phyloP scores from a whole-genome alignment of 208 protist genomes.

The Acanthamoeba sp. region DNA sequence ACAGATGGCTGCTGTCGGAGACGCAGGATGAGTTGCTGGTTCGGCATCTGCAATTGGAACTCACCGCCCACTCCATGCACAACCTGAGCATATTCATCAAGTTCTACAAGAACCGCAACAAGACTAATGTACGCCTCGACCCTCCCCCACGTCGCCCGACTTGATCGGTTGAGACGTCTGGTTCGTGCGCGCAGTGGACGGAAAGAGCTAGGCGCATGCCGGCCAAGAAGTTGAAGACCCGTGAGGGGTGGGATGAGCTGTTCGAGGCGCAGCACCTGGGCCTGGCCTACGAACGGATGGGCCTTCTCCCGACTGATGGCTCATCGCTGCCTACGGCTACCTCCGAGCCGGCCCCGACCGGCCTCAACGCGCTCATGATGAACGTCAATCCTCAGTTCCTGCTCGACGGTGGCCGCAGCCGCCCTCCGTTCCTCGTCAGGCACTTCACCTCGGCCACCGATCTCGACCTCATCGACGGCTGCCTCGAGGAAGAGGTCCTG shows the following conservation, averaged over 20 bases:
- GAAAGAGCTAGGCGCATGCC: not conserved
- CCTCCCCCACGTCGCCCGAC: not conserved
- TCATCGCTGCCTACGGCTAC: not conserved
- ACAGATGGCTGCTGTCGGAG: not conserved
- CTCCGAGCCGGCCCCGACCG: not conserved
- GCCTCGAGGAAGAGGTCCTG: slow-evolving; percentile 42
- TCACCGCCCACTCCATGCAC: not conserved
- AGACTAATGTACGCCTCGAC: not conserved
- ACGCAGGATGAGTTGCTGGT: not conserved
- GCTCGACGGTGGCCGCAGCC: slow-evolving; percentile 8
- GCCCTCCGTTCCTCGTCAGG: not conserved
- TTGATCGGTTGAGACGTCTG: not conserved
- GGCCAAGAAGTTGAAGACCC: not conserved
- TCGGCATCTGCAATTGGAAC: slow-evolving; percentile 29
- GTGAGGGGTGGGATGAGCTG: slow-evolving; percentile 24
- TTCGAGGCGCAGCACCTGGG: slow-evolving; percentile 26
- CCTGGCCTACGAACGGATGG: not conserved
- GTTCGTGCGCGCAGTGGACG: not conserved
- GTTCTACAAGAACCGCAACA: slow-evolving; percentile 51
- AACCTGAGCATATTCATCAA: slow-evolving; percentile 11
- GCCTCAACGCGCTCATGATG: slow-evolving; percentile 29
- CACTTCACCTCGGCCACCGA: slow-evolving; percentile 48
- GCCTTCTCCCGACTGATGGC: not conserved
- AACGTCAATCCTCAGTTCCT: slow-evolving; percentile 33
- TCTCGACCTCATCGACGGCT: slow-evolving; percentile 42